phyloP scores from a whole-genome alignment of 1,284 basidiomycete genomes.

The Boletellus deceptivus region DNA sequence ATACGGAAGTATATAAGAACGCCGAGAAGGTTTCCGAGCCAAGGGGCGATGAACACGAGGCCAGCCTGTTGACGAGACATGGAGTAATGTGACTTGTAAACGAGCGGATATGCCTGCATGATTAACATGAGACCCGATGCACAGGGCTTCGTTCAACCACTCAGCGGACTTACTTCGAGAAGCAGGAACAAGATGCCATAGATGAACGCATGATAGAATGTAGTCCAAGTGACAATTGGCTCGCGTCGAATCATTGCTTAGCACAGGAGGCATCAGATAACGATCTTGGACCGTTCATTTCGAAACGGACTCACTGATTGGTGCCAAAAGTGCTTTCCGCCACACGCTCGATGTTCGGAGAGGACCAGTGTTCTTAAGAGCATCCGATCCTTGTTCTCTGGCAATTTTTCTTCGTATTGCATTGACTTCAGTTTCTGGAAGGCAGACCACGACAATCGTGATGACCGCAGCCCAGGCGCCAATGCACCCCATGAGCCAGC shows the following conservation, averaged over 20 bases:
- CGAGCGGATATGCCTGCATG: constrained; percentile 25
- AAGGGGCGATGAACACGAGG: constrained; percentile 26
- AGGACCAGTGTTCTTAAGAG: not conserved
- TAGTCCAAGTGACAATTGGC: constrained; percentile 28
- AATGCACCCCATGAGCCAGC: constrained; percentile 28
- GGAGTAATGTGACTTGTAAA: constrained; percentile 20
- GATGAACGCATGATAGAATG: constrained; percentile 25
- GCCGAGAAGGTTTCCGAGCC: constrained; percentile 25
- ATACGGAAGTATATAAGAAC: constrained; percentile 24
- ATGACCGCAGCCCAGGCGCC: constrained; percentile 23
- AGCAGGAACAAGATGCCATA: constrained; percentile 28
- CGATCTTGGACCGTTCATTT: not conserved
- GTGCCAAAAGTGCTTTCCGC: constrained; percentile 19
- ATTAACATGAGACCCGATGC: not conserved
- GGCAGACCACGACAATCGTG: constrained; percentile 9
- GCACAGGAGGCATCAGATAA: not conserved
- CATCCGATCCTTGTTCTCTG: constrained; percentile 1
- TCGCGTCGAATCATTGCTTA: constrained; percentile 23
- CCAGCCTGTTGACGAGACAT: constrained; percentile 26
- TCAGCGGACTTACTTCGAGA: constrained; percentile 19
- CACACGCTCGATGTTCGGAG: constrained; percentile 9
- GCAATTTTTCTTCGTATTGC: constrained; percentile 20
- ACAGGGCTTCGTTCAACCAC: not conserved
- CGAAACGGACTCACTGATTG: constrained; percentile 20
- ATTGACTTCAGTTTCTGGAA: constrained; percentile 24